Conservation (phyloP, 1,139 yeast species). For the Petasospora fabianii region DNA sequence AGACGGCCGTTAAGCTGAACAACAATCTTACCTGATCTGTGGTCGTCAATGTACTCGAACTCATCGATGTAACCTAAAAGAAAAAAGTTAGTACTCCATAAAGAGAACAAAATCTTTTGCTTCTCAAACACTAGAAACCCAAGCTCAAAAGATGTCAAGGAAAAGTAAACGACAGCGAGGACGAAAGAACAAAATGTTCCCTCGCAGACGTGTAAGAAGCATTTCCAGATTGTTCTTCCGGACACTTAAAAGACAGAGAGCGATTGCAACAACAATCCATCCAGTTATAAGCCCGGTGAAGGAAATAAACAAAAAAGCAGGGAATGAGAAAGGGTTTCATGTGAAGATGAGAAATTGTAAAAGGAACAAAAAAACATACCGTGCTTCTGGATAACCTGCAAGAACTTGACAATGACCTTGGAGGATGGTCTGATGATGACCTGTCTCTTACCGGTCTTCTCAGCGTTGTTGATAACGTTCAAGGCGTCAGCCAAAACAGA, state of each 20-base stretch:
- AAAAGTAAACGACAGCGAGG: conserved; percentile 52
- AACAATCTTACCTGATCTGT: conserved; percentile 98
- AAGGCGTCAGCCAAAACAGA: conserved; percentile 99
- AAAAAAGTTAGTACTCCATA: not conserved
- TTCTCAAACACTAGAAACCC: no score
- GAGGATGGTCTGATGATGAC: conserved; percentile 98
- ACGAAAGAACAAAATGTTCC: conserved; percentile 19
- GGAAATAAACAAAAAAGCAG: not conserved
- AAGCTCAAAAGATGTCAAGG: conserved; percentile 52
- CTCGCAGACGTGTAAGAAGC: conserved; percentile 74
- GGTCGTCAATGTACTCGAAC: conserved; percentile 98
- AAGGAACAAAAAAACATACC: conserved; percentile 40
- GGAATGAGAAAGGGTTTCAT: not conserved
- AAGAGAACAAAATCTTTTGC: no score
- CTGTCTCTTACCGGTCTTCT: conserved; percentile 99
- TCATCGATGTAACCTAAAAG: conserved; percentile 77
- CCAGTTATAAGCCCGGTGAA: conserved; percentile 92
- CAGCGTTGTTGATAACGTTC: conserved; percentile 98
- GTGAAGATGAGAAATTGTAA: not conserved
- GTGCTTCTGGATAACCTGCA: conserved; percentile 97
- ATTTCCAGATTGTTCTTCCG: conserved; percentile 75
- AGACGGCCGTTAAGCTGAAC: conserved; percentile 97
- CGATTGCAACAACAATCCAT: conserved; percentile 86
- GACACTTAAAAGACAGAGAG: conserved; percentile 96
- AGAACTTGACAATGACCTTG: conserved; percentile 95